Base-by-base conservation (phyloP, 169 alveolate species). In the Cryptosporidium muris region DNA sequence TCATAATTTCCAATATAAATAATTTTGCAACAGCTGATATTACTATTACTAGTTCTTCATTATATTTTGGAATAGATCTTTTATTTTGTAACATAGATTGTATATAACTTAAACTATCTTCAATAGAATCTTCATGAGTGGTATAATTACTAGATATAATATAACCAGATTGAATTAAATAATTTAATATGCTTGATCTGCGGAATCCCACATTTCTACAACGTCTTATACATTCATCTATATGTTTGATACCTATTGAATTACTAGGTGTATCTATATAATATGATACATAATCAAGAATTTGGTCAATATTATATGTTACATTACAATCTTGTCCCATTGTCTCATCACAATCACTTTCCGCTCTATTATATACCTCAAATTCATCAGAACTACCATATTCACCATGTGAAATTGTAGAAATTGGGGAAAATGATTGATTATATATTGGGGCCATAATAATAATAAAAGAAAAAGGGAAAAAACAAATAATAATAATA, bases 41-140 rank as follows among this genome's bases (percentile, higher is more conserved):
- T 6, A 54, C 85, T 34, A 74, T 38, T n/a, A 51, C 14, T 14
- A 74, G 14, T 49, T 74, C 85, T 45, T 74, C 85, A 37, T 58
- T 34, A 58, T 60, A 25, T 7, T 62, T 64, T 74, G 85, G 68
- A 58, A 74, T 58, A 62, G 54, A 74, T 43, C 51, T 74, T 45
- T 74, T 74, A 16, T 74, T 66, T 25, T 74, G 67, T 12, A 74
- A 64, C 67, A 74, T 58, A 7, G 85, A 74, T 25, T 74, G 85
- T n/a, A 74, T 74, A 36, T 74, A 74, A 16, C 85, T 60, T 40
- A 74, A 45, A 54, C 85, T 74, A 58, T 74, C 85, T 43, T 74
- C 85, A 3, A 16, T 38, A 0, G 51, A 6, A 3, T 74, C 85
- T 48, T 58, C 64, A 51, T 38, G 34, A 12, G 47, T 64, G 5